Evolutionary conservation across 768 basidiomycete species (phyloP), one percentile per base, ranked within the genome.

Genomic region (Boletus coccyginus): DNA sequence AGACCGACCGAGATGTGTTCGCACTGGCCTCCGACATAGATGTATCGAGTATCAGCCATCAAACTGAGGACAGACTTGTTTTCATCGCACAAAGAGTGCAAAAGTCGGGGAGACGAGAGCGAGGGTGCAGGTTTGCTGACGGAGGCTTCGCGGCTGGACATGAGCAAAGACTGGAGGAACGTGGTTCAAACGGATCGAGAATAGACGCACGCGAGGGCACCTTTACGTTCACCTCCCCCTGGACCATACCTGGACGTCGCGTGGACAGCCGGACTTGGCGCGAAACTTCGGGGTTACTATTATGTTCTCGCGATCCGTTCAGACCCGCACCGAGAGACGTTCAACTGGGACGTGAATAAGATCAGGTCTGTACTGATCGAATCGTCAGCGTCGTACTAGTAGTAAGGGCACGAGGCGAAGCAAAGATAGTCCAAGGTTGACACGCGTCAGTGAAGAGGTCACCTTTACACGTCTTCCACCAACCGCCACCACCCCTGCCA

Each of bases 21-120:
- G 46, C 80, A 82, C 66, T 94, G 92, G 61, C 85, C 89, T 1
- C 93, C 93, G 53, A 86, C 88, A 67, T 90, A 96, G 44, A 96
- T 90, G 65, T 90, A 80, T 13, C 75, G 67, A 7, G 80, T 79
- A 66, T 87, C 87, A 3, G 91, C 86, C 29, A 87, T 88, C 14
- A 93, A 74, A 66, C 88, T 86, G 32, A 93, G 76, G 4, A 92
- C 83, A 7, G 90, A 92, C 67, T 79, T 85, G 47, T 79, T 76
- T 41, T 79, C 75, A 68, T 90, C 85, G 59, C 85, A 79, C n/a
- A 92, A 77, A 4, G 87, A 85, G 68, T 92, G 90, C 7, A 83
- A 66, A 1, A 89, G 78, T 29, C 70, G 69, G 1, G 87, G 87
- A 13, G 71, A 67, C 9, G 75, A 68, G 66, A 57, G 72, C 66